Conservation (phyloP, 2,329 filamentous ascomycete genomes). For the Akanthomyces lecanii region DNA sequence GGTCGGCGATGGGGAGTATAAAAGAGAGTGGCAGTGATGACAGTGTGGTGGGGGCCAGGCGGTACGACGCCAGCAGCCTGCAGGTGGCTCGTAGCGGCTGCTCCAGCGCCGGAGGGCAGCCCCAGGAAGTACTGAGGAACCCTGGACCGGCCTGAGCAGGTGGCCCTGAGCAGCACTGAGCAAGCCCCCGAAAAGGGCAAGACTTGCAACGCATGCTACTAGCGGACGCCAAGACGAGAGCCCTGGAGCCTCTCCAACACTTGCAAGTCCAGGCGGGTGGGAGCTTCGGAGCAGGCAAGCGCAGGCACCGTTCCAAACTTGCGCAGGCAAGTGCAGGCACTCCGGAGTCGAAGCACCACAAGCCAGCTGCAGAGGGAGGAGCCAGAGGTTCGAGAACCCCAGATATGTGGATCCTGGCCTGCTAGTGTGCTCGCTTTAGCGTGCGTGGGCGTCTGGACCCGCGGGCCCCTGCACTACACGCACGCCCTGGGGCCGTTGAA, state of each 20-base stretch:
- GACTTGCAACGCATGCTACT: not conserved
- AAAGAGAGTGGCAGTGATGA: conserved; percentile 8
- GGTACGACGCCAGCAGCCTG: conserved; percentile 1
- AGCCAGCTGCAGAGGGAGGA: conserved; percentile 3
- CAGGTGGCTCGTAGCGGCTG: not conserved
- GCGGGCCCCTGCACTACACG: not conserved
- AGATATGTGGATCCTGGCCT: conserved; percentile 12
- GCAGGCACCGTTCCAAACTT: not conserved
- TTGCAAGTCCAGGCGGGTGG: not conserved
- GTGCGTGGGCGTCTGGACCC: conserved; percentile 5
- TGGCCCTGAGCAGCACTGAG: not conserved
- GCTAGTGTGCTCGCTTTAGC: conserved; percentile 13
- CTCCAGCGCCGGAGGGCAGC: not conserved
- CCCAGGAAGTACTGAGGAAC: not conserved
- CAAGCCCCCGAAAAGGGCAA: not conserved
- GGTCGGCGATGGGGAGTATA: conserved; percentile 16
- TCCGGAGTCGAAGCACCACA: not conserved
- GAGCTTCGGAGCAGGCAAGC: not conserved
- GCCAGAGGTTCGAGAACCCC: conserved; percentile 16
- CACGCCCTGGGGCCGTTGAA: conserved; percentile 1
- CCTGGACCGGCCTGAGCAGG: not conserved
- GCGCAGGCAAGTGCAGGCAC: not conserved
- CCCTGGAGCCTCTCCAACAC: not conserved
- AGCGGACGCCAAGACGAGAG: not conserved
- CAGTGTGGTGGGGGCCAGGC: conserved; percentile 15